These are phyloP conservation scores for Rhipidocladum racemiflorum DNA, from an alignment of 176 grass and related monocot species.

Conservation along the genomic window DNA sequence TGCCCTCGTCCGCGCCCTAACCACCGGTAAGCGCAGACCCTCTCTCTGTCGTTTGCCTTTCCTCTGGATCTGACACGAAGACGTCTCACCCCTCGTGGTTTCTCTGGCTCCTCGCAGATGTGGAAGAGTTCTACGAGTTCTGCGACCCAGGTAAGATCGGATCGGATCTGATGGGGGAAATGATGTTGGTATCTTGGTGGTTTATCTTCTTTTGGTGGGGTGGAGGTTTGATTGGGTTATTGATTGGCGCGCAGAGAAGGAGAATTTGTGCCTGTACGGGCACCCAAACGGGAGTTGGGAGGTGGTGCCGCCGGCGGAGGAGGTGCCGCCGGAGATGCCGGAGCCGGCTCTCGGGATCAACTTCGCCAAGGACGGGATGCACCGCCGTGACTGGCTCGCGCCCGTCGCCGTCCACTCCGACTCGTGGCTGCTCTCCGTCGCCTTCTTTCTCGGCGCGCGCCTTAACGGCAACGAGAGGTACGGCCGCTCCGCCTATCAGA, in stretches of 20 bases:
- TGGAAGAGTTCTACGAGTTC: background rate
- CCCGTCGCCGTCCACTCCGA: conserved; percentile 32
- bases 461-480: conserved; percentile 40
- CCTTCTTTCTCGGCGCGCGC: conserved; percentile 27
- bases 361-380: conserved; percentile 29
- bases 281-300: conserved; percentile 36
- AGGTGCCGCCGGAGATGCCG: conserved; percentile 34
- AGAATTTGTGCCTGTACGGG: conserved; percentile 36
- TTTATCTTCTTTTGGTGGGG: background rate
- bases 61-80: background rate
- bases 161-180: background rate
- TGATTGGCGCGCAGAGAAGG: conserved; percentile 7
- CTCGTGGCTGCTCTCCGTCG: conserved; percentile 39
- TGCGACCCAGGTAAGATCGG: background rate
- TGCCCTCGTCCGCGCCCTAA: conserved; percentile 50
- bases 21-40: conserved; percentile 29
- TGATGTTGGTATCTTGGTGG: background rate
- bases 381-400: conserved; percentile 30
- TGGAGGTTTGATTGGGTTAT: background rate
- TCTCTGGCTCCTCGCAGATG: background rate
- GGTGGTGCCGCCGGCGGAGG: conserved; percentile 27
- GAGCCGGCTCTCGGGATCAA: conserved; percentile 40
- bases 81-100: background rate
- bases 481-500: background rate
- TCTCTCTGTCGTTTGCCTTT: background rate